Conservation (phyloP, 371 early-diverging fungal species). For the Apophysomyces ossiformis region DNA sequence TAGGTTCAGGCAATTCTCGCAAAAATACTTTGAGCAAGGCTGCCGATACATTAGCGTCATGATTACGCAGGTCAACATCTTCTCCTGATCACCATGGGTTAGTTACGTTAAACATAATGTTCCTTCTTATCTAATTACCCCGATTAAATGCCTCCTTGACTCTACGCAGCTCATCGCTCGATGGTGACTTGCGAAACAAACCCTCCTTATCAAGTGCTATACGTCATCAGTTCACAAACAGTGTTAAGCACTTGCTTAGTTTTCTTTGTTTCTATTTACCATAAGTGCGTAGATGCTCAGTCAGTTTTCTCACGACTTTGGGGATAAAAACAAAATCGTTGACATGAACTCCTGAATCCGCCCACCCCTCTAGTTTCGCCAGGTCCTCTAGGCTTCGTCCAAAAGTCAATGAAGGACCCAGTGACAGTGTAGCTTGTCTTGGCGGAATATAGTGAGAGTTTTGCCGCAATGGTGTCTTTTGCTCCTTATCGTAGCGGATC, state of each 20-base stretch:
- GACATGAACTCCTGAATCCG: not conserved
- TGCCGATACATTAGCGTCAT: slow-evolving; percentile 83
- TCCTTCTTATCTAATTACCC: slow-evolving; percentile 35
- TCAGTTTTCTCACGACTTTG: slow-evolving; percentile 31
- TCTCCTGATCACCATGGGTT: slow-evolving; percentile 30
- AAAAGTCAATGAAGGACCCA: slow-evolving; percentile 36
- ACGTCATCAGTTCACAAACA: not conserved
- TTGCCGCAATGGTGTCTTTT: not conserved
- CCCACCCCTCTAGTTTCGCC: slow-evolving; percentile 28
- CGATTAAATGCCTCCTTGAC: slow-evolving; percentile 75
- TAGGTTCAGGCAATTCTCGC: slow-evolving; percentile 79
- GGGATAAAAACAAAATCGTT: slow-evolving; percentile 34
- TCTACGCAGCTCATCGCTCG: slow-evolving; percentile 49
- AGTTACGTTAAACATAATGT: not conserved
- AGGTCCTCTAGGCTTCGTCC: slow-evolving; percentile 41
- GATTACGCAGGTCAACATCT: slow-evolving; percentile 58
- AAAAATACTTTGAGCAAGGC: slow-evolving; percentile 87
- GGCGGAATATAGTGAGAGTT: slow-evolving; percentile 10
- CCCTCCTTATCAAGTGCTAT: slow-evolving; percentile 85
- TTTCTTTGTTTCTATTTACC: slow-evolving; percentile 27
- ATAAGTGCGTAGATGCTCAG: slow-evolving; percentile 32
- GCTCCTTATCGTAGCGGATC: slow-evolving; percentile 59
- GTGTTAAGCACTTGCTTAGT: not conserved
- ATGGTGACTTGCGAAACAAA: slow-evolving; percentile 87
- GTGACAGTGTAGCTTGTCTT: not conserved